A percentile compares a stretch with the other conserved stretches of the same genome.
Evolutionary conservation across 139 green algal genomes (phyloP).

Genomic region (Chlorokybus atmophyticus): DNA sequence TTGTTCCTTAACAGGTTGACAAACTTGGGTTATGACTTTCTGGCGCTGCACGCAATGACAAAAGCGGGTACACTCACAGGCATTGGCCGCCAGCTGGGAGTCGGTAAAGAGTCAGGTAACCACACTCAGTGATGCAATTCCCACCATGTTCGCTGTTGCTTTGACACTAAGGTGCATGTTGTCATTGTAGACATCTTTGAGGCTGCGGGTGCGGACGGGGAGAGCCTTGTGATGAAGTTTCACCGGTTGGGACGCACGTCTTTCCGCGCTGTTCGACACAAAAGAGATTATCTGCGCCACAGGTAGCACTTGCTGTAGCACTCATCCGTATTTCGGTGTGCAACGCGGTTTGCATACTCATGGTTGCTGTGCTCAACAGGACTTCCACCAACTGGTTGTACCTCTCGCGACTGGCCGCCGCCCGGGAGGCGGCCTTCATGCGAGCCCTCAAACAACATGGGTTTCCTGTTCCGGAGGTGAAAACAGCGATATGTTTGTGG

Average conservation of each 20-base stretch:
- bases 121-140: no score
- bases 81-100: slow-evolving; percentile 85
- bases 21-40: slow-evolving; percentile 89
- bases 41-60: slow-evolving; percentile 78
- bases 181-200: slow-evolving; percentile 35
- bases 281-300: slow-evolving; percentile 87
- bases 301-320: neutral
- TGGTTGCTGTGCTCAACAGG: no score
- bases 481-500: no score
- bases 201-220: slow-evolving; percentile 53
- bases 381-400: slow-evolving; percentile 97
- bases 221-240: slow-evolving; percentile 83
- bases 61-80: slow-evolving; percentile 58
- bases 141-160: no score
- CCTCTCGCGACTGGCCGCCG: slow-evolving; percentile 74
- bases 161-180: no score
- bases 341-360: no score
- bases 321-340: no score
- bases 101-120: slow-evolving; percentile 82
- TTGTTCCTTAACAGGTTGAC: no score
- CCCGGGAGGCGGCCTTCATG: slow-evolving; percentile 98
- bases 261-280: slow-evolving; percentile 89
- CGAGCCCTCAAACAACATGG: slow-evolving; percentile 72
- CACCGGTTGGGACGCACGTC: slow-evolving; percentile 91
- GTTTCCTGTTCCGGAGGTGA: slow-evolving; percentile 87